Evolutionary conservation across 345 rosid genomes (phyloP).

Genomic region (Pistacia vera): DNA sequence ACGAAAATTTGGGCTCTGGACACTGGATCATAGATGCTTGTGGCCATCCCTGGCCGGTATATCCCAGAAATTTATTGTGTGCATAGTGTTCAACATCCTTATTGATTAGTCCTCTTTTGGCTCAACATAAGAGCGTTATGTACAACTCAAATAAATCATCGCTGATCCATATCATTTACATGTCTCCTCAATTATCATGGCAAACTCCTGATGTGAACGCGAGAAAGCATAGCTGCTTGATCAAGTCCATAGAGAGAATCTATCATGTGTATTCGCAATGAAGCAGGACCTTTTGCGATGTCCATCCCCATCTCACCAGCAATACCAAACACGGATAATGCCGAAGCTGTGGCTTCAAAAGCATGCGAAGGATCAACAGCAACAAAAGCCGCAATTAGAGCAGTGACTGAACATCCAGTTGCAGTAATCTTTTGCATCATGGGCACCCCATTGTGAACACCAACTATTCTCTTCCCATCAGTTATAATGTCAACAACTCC

Average conservation of each 20-base stretch:
- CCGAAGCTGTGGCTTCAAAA: constrained; percentile 80
- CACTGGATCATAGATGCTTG: neutral
- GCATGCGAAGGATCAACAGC: constrained; percentile 57
- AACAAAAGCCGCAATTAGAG: constrained; percentile 77
- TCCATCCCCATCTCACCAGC: constrained; percentile 87
- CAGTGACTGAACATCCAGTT: constrained; percentile 79
- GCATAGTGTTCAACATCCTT: neutral
- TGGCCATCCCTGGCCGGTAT: neutral
- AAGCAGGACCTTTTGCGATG: constrained; percentile 81
- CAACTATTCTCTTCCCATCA: constrained; percentile 61
- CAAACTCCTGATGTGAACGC: constrained; percentile 41
- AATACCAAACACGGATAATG: constrained; percentile 75
- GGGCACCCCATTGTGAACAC: constrained; percentile 74
- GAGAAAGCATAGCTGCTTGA: constrained; percentile 46
- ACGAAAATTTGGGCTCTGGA: neutral
- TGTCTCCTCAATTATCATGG: constrained; percentile 15
- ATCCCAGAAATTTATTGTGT: neutral
- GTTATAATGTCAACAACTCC: constrained; percentile 81
- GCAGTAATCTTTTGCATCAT: constrained; percentile 93
- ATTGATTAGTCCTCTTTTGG: neutral
- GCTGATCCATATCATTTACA: constrained; percentile 4
- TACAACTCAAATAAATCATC: neutral
- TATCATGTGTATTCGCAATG: constrained; percentile 76
- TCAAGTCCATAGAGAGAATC: constrained; percentile 75
- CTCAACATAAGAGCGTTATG: neutral